These are phyloP conservation scores for Fusarium tjaetaba DNA, from an alignment of 2,329 filamentous ascomycete species.

Conservation along the genomic window DNA sequence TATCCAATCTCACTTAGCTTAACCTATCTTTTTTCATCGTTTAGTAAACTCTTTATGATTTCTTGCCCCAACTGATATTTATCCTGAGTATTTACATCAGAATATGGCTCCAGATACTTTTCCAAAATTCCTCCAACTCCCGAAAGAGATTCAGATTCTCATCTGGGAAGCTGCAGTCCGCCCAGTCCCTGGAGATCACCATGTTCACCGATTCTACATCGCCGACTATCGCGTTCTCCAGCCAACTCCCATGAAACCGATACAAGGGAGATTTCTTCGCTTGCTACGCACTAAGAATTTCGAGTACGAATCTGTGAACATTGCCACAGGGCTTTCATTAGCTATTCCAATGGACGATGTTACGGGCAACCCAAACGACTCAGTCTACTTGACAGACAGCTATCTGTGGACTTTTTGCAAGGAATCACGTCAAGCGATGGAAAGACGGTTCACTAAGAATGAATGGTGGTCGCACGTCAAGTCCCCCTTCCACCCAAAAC, in stretches of 20 bases:
- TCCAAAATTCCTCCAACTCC: background rate
- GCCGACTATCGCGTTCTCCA: background rate
- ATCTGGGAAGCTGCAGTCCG: conserved; percentile 27
- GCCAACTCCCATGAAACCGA: background rate
- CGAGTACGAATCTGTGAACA: background rate
- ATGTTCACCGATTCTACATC: conserved; percentile 28
- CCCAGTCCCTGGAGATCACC: background rate
- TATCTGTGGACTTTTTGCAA: conserved; percentile 13
- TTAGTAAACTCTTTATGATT: background rate
- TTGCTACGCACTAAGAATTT: background rate
- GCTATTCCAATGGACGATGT: conserved; percentile 7
- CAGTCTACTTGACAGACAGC: conserved; percentile 20
- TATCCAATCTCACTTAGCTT: rapidly evolving
- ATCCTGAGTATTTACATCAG: background rate
- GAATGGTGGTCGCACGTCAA: conserved; percentile 26
- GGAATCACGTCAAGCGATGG: conserved; percentile 21
- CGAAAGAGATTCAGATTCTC: conserved; percentile 12
- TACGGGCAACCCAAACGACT: conserved; percentile 12
- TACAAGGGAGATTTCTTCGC: background rate
- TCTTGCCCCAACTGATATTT: background rate
- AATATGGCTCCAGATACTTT: conserved; percentile 7
- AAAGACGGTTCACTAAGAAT: conserved; percentile 8
- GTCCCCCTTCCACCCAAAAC: background rate
- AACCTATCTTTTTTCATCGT: background rate
- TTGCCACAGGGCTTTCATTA: background rate